Conservation (phyloP, 805 yeast genomes). For the Ogataea neopini region DNA sequence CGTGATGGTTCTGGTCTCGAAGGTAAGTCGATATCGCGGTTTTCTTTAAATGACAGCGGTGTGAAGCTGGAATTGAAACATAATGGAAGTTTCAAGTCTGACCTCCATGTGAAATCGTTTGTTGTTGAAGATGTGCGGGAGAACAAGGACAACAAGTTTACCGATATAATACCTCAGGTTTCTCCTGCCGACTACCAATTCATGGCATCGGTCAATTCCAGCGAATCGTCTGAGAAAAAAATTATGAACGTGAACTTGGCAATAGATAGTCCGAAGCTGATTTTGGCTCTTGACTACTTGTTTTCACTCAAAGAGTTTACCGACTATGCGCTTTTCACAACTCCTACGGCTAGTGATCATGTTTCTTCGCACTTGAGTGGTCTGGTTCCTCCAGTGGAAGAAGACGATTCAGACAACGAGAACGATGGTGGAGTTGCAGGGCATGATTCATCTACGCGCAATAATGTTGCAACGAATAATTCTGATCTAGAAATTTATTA, state of each 20-base stretch:
- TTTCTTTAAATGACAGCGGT: slow-evolving; percentile 62
- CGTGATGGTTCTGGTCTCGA: slow-evolving; percentile 36
- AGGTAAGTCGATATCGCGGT: slow-evolving; percentile 49
- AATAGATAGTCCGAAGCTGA: slow-evolving; percentile 76
- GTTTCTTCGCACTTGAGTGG: neutral
- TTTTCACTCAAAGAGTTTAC: slow-evolving; percentile 70
- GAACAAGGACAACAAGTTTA: slow-evolving; percentile 64
- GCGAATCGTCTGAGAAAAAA: slow-evolving; percentile 39
- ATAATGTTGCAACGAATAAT: slow-evolving; percentile 8
- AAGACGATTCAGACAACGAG: neutral
- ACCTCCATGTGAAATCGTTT: slow-evolving; percentile 68
- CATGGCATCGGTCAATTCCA: slow-evolving; percentile 51
- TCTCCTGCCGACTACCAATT: slow-evolving; percentile 70
- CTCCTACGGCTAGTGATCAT: neutral
- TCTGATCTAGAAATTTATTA: slow-evolving; percentile 13
- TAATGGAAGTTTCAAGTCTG: slow-evolving; percentile 58
- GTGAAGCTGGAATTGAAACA: slow-evolving; percentile 51
- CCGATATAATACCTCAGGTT: slow-evolving; percentile 76
- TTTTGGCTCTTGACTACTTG: slow-evolving; percentile 83
- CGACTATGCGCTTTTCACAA: slow-evolving; percentile 45
- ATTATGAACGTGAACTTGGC: slow-evolving; percentile 56
- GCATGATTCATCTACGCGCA: slow-evolving; percentile 12
- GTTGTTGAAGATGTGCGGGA: slow-evolving; percentile 74
- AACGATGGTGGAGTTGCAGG: slow-evolving; percentile 5
- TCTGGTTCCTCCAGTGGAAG: neutral